phyloP scores from a whole-genome alignment of 2,329 filamentous ascomycete species.

The Xylaria sp. region DNA sequence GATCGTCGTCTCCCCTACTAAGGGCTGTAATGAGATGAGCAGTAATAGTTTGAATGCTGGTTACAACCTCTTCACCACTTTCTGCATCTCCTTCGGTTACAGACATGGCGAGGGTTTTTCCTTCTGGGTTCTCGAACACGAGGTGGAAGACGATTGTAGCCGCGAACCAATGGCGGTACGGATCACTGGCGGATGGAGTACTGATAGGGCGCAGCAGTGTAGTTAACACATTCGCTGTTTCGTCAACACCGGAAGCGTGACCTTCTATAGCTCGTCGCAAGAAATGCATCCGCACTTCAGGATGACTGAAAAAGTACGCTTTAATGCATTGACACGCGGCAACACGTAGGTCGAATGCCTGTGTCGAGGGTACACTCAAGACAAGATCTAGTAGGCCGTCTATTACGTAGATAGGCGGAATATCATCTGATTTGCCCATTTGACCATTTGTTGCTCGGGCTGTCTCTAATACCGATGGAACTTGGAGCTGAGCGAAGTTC shows the following conservation, averaged over 20 bases:
- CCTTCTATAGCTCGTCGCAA: conserved; percentile 89
- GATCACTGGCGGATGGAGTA: conserved; percentile 73
- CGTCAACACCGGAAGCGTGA: conserved; percentile 78
- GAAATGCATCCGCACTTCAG: conserved; percentile 85
- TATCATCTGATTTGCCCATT: conserved; percentile 58
- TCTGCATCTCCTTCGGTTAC: conserved; percentile 90
- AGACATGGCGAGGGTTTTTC: conserved; percentile 81
- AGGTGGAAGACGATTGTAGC: conserved; percentile 87
- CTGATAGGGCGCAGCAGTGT: conserved; percentile 77
- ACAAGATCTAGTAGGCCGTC: conserved; percentile 89
- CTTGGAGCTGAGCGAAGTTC: conserved; percentile 86
- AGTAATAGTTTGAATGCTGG: conserved; percentile 87
- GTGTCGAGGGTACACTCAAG: conserved; percentile 72
- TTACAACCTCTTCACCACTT: conserved; percentile 93
- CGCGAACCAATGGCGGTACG: conserved; percentile 91
- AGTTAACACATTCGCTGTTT: conserved; percentile 87
- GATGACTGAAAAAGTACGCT: conserved; percentile 87
- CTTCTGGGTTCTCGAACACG: conserved; percentile 79
- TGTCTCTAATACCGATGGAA: conserved; percentile 67
- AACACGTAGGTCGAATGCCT: conserved; percentile 81
- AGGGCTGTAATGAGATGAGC: conserved; percentile 86
- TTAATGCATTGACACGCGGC: conserved; percentile 91
- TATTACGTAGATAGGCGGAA: conserved; percentile 83
- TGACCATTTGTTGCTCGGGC: conserved; percentile 53
- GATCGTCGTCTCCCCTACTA: conserved; percentile 78